Conservation (phyloP, 2,329 filamentous ascomycete species). For the Fusarium devonianum region DNA sequence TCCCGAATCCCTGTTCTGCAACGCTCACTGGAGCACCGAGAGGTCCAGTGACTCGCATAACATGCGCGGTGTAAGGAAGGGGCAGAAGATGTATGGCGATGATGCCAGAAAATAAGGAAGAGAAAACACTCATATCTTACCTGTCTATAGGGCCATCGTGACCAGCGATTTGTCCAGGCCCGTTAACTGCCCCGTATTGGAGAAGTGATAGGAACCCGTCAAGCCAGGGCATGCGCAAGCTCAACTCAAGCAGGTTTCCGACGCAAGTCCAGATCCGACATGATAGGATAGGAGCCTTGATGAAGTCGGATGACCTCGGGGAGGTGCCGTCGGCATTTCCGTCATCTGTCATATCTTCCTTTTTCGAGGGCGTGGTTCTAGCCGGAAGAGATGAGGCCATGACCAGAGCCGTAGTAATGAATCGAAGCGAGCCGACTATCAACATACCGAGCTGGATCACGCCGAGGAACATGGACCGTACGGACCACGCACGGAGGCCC, state of each 20-base stretch:
- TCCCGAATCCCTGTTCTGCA: conserved; percentile 34
- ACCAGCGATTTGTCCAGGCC: conserved; percentile 77
- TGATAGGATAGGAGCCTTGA: conserved; percentile 71
- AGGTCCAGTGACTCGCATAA: conserved; percentile 55
- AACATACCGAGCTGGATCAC: conserved; percentile 63
- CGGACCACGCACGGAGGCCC: conserved; percentile 47
- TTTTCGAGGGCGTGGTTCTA: conserved; percentile 47
- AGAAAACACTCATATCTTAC: conserved; percentile 65
- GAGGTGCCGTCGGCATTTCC: conserved; percentile 33
- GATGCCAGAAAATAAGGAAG: conserved; percentile 41
- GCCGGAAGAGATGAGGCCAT: conserved; percentile 72
- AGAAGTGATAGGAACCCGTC: conserved; percentile 76
- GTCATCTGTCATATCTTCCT: conserved; percentile 27
- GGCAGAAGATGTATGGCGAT: conserved; percentile 17
- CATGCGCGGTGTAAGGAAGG: conserved; percentile 55
- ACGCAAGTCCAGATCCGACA: conserved; percentile 81
- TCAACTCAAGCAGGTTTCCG: conserved; percentile 75
- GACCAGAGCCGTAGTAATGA: conserved; percentile 68
- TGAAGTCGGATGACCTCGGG: conserved; percentile 23
- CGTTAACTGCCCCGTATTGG: conserved; percentile 75
- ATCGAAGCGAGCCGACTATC: conserved; percentile 69
- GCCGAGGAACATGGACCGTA: conserved; percentile 61
- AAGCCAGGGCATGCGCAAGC: conserved; percentile 90
- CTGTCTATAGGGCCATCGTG: conserved; percentile 85
- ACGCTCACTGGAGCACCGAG: conserved; percentile 48